phyloP scores from a whole-genome alignment of 352 stramenopile species.

The Pythium phragmitis region DNA sequence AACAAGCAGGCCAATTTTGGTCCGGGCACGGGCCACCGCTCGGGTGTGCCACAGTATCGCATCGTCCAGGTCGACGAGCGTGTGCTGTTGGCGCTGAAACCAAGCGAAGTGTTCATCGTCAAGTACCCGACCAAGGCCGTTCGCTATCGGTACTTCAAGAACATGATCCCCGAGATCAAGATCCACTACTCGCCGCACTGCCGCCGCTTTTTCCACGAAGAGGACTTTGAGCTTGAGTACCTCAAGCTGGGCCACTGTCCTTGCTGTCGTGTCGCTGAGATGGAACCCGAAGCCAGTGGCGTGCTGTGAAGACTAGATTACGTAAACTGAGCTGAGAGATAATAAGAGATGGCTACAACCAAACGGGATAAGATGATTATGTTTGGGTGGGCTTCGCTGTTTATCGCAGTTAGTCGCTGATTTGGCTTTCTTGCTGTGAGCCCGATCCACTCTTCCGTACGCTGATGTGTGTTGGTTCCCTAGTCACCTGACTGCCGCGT shows the following conservation, averaged over 20 bases:
- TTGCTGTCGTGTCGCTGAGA: constrained; percentile 79
- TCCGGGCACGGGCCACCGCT: constrained; percentile 45
- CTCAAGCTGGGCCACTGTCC: constrained; percentile 86
- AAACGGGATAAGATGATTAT: background rate
- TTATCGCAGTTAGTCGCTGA: no score
- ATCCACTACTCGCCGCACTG: constrained; percentile 89
- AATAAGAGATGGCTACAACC: background rate
- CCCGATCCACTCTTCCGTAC: no score
- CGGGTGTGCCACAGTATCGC: constrained; percentile 52
- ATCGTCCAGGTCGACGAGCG: constrained; percentile 79
- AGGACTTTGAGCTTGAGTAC: constrained; percentile 95
- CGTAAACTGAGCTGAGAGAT: background rate
- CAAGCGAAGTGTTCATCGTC: constrained; percentile 87
- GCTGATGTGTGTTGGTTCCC: no score
- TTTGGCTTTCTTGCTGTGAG: no score
- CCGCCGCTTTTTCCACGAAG: constrained; percentile 93
- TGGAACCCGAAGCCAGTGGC: constrained; percentile 27
- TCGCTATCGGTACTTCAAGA: constrained; percentile 83
- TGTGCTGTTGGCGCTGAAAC: constrained; percentile 62
- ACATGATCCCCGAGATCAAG: constrained; percentile 94
- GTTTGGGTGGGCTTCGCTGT: no score
- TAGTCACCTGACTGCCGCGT: no score
- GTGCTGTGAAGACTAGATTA: background rate
- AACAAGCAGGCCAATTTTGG: constrained; percentile 79
- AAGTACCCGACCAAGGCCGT: constrained; percentile 66